Evolutionary conservation across 108 stramenopile species (phyloP).

Genomic region (Cyclostephanos tholiformis): DNA sequence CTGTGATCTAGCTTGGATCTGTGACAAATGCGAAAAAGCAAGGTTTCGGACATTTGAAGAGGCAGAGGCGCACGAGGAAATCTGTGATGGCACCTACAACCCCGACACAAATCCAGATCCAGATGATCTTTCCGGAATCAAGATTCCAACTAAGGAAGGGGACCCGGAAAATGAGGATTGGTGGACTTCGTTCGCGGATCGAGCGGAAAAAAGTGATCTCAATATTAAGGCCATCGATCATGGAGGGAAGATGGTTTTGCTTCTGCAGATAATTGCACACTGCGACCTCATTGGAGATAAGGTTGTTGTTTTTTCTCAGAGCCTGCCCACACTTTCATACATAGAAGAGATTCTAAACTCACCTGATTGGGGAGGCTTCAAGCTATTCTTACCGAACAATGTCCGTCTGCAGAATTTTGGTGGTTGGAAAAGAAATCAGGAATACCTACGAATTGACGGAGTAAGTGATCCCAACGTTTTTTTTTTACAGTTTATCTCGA

Average conservation of each 20-base stretch:
- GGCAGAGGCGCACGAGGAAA: slow-evolving; percentile 42
- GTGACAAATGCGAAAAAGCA: slow-evolving; percentile 39
- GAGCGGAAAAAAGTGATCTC: slow-evolving; percentile 39
- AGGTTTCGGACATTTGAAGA: slow-evolving; percentile 46
- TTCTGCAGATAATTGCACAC: slow-evolving; percentile 70
- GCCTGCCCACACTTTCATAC: slow-evolving; percentile 67
- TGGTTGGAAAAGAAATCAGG: slow-evolving; percentile 57
- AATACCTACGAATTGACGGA: slow-evolving; percentile 82
- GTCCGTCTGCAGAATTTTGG: slow-evolving; percentile 43
- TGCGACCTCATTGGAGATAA: slow-evolving; percentile 61
- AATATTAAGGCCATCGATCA: slow-evolving; percentile 46
- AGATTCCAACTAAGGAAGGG: slow-evolving; percentile 6
- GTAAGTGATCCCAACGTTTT: background rate
- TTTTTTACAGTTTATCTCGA: background rate
- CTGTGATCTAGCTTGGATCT: slow-evolving; percentile 43
- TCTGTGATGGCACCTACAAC: slow-evolving; percentile 31
- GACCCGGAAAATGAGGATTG: slow-evolving; percentile 31
- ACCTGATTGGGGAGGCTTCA: slow-evolving; percentile 56
- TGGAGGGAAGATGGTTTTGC: slow-evolving; percentile 67
- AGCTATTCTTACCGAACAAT: slow-evolving; percentile 25
- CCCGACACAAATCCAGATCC: slow-evolving; percentile 1
- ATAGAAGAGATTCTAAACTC: slow-evolving; percentile 56
- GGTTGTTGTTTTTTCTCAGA: slow-evolving; percentile 74
- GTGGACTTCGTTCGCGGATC: slow-evolving; percentile 55
- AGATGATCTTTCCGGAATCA: background rate